These are phyloP conservation scores for Chrysanthemum seticuspe DNA, from an alignment of 129 eudicot species.

Conservation along the genomic window DNA sequence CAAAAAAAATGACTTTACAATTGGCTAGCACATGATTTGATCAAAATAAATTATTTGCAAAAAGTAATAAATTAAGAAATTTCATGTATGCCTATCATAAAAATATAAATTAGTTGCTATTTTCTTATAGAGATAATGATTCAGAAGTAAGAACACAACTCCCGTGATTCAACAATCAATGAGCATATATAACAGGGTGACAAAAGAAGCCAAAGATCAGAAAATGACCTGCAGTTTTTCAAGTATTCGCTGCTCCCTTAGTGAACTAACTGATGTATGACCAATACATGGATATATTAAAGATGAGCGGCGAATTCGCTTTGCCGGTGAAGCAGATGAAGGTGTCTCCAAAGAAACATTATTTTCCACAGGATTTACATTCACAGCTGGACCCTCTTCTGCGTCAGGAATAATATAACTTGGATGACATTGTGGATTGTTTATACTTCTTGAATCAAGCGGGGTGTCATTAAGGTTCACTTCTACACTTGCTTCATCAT, in stretches of 20 bases:
- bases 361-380: conserved; percentile 25
- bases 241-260: conserved; percentile 78
- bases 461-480: conserved; percentile 15
- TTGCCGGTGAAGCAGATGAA: conserved; percentile 31
- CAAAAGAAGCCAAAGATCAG: not conserved
- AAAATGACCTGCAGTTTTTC: conserved; percentile 63
- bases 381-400: conserved; percentile 40
- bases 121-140: not conserved
- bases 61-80: not conserved
- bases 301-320: conserved; percentile 47
- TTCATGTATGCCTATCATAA: no score
- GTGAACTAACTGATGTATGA: conserved; percentile 39
- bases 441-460: conserved; percentile 27
- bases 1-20: not conserved
- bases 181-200: no score
- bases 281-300: conserved; percentile 68
- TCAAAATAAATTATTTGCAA: not conserved
- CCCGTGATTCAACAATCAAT: no score
- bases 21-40: not conserved
- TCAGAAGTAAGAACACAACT: not conserved
- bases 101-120: not conserved
- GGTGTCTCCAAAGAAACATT: conserved; percentile 32
- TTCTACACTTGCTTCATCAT: conserved; percentile 31
- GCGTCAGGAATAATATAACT: conserved; percentile 27
- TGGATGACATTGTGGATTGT: conserved; percentile 25